phyloP scores from a whole-genome alignment of 2,329 filamentous ascomycete genomes.

The Ophiostoma pallidulum region DNA sequence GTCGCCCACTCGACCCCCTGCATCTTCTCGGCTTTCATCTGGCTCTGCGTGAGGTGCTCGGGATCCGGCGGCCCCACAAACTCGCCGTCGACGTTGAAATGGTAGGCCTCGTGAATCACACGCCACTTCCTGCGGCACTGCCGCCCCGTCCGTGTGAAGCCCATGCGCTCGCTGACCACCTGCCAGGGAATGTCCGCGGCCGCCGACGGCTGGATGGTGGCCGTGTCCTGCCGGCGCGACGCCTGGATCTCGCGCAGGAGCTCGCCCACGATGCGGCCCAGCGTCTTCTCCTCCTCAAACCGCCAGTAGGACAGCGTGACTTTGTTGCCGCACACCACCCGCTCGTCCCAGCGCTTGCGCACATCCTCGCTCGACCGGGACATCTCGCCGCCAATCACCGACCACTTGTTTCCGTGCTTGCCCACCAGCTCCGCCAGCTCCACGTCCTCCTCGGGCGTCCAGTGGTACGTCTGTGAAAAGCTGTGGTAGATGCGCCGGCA shows the following conservation, averaged over 20 bases:
- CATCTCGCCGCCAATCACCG: constrained; percentile 49
- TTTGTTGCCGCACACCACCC: constrained; percentile 48
- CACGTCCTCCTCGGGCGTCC: constrained; percentile 50
- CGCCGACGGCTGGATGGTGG: constrained; percentile 18
- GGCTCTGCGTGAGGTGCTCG: constrained; percentile 3
- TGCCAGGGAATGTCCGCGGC: constrained; percentile 57
- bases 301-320: constrained; percentile 49
- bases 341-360: constrained; percentile 62
- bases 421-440: constrained; percentile 39
- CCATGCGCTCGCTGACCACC: constrained; percentile 53
- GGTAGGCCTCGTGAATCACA: constrained; percentile 15
- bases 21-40: constrained; percentile 8
- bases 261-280: constrained; percentile 44
- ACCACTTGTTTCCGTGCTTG: constrained; percentile 48
- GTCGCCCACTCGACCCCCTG: neutral
- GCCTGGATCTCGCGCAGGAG: constrained; percentile 40
- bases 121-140: constrained; percentile 64
- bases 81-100: constrained; percentile 11
- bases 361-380: constrained; percentile 57
- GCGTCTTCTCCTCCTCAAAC: constrained; percentile 45
- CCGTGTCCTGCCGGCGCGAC: constrained; percentile 25
- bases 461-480: constrained; percentile 48
- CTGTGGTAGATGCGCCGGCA: constrained; percentile 58
- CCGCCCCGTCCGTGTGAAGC: constrained; percentile 50
- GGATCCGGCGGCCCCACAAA: constrained; percentile 11